Evolutionary conservation across 495 filamentous ascomycete species (phyloP), one percentile per base, ranked within the genome.

Genomic region (Podospora didyma): DNA sequence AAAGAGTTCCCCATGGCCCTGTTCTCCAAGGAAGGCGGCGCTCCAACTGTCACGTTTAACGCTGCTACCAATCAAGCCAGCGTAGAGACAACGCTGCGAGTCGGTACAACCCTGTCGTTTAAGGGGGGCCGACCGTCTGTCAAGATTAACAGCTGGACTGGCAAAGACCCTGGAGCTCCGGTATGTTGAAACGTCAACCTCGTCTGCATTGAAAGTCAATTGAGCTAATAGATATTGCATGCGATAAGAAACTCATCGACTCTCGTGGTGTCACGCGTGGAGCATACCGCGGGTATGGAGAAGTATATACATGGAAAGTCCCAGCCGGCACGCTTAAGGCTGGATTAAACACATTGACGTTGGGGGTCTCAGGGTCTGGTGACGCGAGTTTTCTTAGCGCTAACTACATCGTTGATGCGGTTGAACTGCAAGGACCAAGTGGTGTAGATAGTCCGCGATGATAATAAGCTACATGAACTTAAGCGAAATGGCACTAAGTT

Each of bases 1-100:
- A 65, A 71, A 7, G 72, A 75, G 17, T 82, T 85, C 62, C 82
- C 82, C 7, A 85, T 86, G 83, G 83, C 82, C 0, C 61, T 83
- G 44, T 82, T 84, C 67, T 78, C 82, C 56, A 69, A 68, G 52
- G 66, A 78, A n/a, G 84, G 84, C 61, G 72, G 73, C 20, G 75
- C 73, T 1, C 69, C 76, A 11, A 82, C 74, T 1, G 82, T 86
- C 48, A 75, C 69, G n/a, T 80, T 85, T 52, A 76, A 74, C 0
- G 68, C 82, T 0, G 71, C 75, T 0, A 70, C 76, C 0, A 60
- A 44, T 14, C 72, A 73, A 42, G 57, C 66, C n/a, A 31, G 37
- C 10, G 67, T 56, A 11, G 64, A 64, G 57, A 55, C 47, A 22
- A 82, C 75, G 0, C 58, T 86, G 26, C 69, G 79, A 42, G 39